Percentiles rank a stretch among this genome's conserved stretches.
Conservation (phyloP, 768 basidiomycete species). For the Podaxis pistillaris region DNA sequence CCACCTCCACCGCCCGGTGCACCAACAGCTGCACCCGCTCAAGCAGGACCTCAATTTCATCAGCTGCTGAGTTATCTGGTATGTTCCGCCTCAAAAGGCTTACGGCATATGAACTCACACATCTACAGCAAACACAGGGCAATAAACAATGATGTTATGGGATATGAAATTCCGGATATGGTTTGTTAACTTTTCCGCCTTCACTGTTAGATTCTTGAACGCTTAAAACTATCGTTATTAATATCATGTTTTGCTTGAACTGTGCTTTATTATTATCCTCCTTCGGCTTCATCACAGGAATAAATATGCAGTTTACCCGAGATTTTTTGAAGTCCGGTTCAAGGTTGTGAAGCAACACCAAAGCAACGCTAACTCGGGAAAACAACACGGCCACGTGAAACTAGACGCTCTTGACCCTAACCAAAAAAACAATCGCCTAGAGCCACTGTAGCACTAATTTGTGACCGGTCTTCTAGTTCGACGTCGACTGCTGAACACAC, state of each 20-base stretch:
- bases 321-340: background rate
- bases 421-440: background rate
- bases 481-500: background rate
- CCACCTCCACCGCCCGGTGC: conserved; percentile 39
- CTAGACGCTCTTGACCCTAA: background rate
- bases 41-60: conserved; percentile 44
- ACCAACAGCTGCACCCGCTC: conserved; percentile 32
- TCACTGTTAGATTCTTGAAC: background rate
- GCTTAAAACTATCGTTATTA: conserved; percentile 13
- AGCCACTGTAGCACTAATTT: background rate
- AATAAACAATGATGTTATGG: conserved; percentile 7
- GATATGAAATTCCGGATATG: background rate
- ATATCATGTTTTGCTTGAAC: conserved; percentile 2
- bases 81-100: conserved; percentile 20
- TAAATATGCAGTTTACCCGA: background rate
- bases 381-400: conserved; percentile 9
- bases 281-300: background rate
- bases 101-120: background rate
- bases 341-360: background rate
- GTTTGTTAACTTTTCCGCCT: background rate
- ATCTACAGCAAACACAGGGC: conserved; percentile 9
- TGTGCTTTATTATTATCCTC: background rate
- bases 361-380: background rate
- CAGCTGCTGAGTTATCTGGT: conserved; percentile 73
- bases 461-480: background rate